Evolutionary conservation across 2,329 filamentous ascomycete genomes (phyloP), one percentile per base, ranked within the genome.

Genomic region (Immersiporthe knoxdaviesiana): DNA sequence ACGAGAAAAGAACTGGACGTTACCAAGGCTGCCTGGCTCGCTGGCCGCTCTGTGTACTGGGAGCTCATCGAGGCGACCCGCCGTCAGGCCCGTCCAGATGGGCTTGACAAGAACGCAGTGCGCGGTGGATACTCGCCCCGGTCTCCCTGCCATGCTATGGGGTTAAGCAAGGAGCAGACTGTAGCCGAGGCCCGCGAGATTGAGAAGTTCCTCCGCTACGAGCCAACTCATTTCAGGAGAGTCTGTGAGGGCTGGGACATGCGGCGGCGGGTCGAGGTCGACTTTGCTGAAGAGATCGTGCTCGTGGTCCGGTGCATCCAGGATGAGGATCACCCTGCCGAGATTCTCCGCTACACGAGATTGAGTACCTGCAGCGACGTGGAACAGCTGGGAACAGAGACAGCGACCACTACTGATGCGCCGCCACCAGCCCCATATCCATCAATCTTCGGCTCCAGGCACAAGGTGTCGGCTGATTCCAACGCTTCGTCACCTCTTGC

Each of bases 201-300:
- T 66, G 92, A 97, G 74, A 87, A 85, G 56, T 97, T 92, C 73
- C 78, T 97, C 24, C 83, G 82, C 0, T 89, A 91, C 74, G 90
- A 88, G 73, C 94, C 95, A 4, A 87, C 88, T 54, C 88, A 97
- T 74, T 97, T 97, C 77, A 89, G 90, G 30, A 90, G 90, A 74
- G 83, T 88, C 1, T 98, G 92, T 75, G 82, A 91, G 69, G 91
- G 92, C 2, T 98, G 96, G 95, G 92, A 98, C 75, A 98, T 98
- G 94, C 89, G 89, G 66, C 88, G 94, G 70, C 89, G 84, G 71
- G 82, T 98, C 2, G 91, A 96, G 74, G 93, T 97, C 2, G 96
- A 99, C 76, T 98, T 97, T 79, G 91, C 91, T 54, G 89, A 88
- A 27, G 95, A 97, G 78, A 86, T 85, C 21, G 82, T 97, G 52